phyloP scores from a whole-genome alignment of 1,284 basidiomycete species.

The Malassezia obtusa region DNA sequence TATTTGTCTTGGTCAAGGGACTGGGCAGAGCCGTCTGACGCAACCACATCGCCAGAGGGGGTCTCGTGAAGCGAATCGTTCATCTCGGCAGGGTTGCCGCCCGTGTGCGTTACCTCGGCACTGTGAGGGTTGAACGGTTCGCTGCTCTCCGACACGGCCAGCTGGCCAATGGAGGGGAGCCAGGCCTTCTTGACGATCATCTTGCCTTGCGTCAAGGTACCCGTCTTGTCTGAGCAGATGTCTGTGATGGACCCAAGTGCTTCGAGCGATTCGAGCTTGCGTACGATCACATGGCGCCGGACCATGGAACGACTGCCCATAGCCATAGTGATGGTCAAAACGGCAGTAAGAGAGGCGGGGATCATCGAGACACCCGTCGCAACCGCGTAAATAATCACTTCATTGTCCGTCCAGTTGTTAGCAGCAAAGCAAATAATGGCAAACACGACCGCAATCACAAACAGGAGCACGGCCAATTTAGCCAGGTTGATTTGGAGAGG shows the following conservation, averaged over 20 bases:
- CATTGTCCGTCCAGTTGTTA: conserved; percentile 46
- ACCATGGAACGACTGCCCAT: conserved; percentile 56
- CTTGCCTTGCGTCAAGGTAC: conserved; percentile 45
- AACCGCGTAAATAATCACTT: conserved; percentile 49
- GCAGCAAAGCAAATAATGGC: conserved; percentile 48
- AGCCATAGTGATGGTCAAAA: conserved; percentile 50
- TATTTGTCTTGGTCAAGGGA: conserved; percentile 24
- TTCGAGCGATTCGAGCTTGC: conserved; percentile 49
- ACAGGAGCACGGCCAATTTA: conserved; percentile 45
- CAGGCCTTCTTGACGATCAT: conserved; percentile 45
- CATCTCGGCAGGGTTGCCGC: conserved; percentile 6
- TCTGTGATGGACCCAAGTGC: conserved; percentile 45
- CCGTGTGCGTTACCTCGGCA: conserved; percentile 48
- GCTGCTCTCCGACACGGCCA: conserved; percentile 38
- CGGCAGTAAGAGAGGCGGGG: conserved; percentile 50
- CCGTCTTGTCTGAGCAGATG: conserved; percentile 48
- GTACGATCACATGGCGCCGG: conserved; percentile 54
- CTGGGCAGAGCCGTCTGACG: conserved; percentile 28
- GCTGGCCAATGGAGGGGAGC: conserved; percentile 38
- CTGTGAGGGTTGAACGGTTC: conserved; percentile 44
- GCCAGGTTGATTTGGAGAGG: conserved; percentile 48
- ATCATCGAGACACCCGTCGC: conserved; percentile 55
- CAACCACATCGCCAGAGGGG: conserved; percentile 49
- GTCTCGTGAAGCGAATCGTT: conserved; percentile 25
- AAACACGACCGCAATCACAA: conserved; percentile 45